Base-by-base conservation (phyloP, 139 green algal genomes). In the Chlorella ohadii region DNA sequence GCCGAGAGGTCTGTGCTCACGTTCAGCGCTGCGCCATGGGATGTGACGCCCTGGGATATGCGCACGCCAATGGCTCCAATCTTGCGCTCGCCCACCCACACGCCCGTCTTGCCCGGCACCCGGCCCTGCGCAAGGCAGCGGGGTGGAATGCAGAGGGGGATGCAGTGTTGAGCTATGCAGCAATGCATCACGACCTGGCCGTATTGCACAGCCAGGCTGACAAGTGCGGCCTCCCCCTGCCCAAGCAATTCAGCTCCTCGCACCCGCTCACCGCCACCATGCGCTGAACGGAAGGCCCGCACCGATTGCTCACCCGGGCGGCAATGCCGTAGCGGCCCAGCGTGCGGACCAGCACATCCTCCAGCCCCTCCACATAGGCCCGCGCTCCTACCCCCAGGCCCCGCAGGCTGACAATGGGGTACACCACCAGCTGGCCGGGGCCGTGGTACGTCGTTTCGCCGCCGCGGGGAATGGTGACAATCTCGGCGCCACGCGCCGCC, bases 21-120 rank as follows among this genome's bases (percentile, higher is more conserved):
- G 79, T 99, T 99, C 33, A 99, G 88, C 3, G 97, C 97, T 17
- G 98, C 31, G 12, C 97, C 97, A 82, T 99, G 96, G 34, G 90
- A 92, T 17, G 94, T 95, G 65, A 98, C 78, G 41, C 96, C 97
- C 36, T 91, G 87, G 0, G 93, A 94, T 36, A 99, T 96, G 65
- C 90, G 91, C 57, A 99, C 96, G 4, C 97, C 97, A 0, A 99
- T 90, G 0, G 97, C 97, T 0, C 89, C 96, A 13, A 99, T 88
- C 87, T 99, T 99, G 31, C 91, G 86, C 64, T 96, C 90, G 0
- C 88, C 93, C 15, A 96, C 93, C 96, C 96, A 99, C 34, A 98
- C 95, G 5, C 97, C 96, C 7, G 97, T 98, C 47, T 71, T 82
- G 63, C 77, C 67, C 3, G 80, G 78, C 31, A 96, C 82, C 0